phyloP scores from a whole-genome alignment of 768 basidiomycete genomes.

The Cyclocybe cylindracea region DNA sequence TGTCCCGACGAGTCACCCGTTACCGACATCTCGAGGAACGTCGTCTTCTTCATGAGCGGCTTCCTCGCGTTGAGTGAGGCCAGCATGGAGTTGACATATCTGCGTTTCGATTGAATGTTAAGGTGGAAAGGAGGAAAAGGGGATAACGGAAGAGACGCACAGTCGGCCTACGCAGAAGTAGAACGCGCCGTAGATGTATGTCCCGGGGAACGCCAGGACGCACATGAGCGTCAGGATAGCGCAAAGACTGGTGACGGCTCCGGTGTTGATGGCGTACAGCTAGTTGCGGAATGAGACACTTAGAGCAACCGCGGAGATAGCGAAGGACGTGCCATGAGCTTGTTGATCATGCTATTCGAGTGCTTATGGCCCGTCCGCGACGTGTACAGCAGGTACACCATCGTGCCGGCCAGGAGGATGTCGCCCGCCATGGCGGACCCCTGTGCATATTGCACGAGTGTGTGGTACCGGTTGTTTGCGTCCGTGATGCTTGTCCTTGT shows the following conservation, averaged over 20 bases:
- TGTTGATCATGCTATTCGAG: background rate
- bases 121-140: too few relatives aligned
- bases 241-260: background rate
- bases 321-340: background rate
- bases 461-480: background rate
- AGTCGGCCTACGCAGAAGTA: background rate
- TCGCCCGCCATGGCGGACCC: background rate
- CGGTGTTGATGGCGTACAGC: background rate
- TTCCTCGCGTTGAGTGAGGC: background rate
- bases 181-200: background rate
- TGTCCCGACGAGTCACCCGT: too few relatives aligned
- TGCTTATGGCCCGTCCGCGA: background rate
- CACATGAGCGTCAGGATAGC: background rate
- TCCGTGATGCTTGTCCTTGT: background rate
- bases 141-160: background rate
- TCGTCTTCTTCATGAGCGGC: too few relatives aligned
- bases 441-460: background rate
- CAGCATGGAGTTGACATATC: background rate
- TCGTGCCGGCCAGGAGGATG: background rate
- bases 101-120: background rate
- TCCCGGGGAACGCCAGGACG: background rate
- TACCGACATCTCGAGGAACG: too few relatives aligned
- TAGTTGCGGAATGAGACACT: background rate
- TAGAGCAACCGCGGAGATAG: too few relatives aligned
- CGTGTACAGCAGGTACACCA: background rate